phyloP scores from a whole-genome alignment of 768 basidiomycete species.

The Leccinum subtestaceum region DNA sequence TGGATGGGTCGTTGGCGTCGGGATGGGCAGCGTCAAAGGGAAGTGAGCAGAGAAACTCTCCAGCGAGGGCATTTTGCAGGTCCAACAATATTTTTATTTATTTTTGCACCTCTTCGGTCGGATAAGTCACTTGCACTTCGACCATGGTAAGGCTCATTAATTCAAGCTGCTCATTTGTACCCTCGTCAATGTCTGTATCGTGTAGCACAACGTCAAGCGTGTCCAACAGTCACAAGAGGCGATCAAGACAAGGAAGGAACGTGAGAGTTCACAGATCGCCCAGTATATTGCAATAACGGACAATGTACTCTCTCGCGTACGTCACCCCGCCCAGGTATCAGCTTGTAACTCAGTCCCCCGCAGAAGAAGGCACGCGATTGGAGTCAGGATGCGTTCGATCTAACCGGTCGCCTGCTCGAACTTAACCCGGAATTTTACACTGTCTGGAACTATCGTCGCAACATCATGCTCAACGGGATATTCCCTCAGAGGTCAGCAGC shows the following conservation, averaged over 20 bases:
- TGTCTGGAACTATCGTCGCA: slow-evolving; percentile 90
- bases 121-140: too few species aligned
- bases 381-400: slow-evolving; percentile 69
- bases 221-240: slow-evolving; percentile 55
- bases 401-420: slow-evolving; percentile 74
- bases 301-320: slow-evolving; percentile 62
- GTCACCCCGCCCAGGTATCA: slow-evolving; percentile 17
- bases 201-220: slow-evolving; percentile 71
- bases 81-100: slow-evolving; percentile 9
- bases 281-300: slow-evolving; percentile 69
- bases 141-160: slow-evolving; percentile 21
- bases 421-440: slow-evolving; percentile 96
- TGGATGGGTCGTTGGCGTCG: slow-evolving; percentile 75
- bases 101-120: not conserved
- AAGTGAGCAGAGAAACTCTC: slow-evolving; percentile 60
- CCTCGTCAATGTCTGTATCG: slow-evolving; percentile 1
- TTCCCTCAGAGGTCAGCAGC: slow-evolving; percentile 60
- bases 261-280: slow-evolving; percentile 72
- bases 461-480: slow-evolving; percentile 68
- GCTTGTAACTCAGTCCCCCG: not conserved
- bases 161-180: not conserved
- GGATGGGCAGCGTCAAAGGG: slow-evolving; percentile 83
- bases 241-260: slow-evolving; percentile 61
- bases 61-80: slow-evolving; percentile 52
- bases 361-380: slow-evolving; percentile 74